Base-by-base conservation (phyloP, 2,329 filamentous ascomycete genomes). In the Ophiostoma quercus region DNA sequence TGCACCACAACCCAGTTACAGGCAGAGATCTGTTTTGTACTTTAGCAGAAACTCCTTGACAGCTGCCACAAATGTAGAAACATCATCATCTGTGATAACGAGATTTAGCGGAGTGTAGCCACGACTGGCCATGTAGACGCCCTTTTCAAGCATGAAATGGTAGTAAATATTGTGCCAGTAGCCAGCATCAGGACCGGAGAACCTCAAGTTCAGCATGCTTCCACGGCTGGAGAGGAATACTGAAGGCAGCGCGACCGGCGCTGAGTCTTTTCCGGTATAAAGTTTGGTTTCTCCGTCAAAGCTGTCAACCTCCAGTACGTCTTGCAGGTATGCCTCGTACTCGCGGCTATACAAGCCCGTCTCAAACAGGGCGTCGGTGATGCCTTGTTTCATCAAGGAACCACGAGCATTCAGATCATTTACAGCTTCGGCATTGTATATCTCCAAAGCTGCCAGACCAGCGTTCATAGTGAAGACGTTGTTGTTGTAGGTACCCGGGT, bases 401-500 rank as follows among this genome's bases (percentile, higher is more conserved):
- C 79, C 80, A 8, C 70, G 68, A 0, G 72, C 73, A 9, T 78
- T 80, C 69, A 80, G 78, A 3, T 70, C 72, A 1, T 67, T 66
- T 19, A 78, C 78, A 1, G 75, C 75, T 3, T 77, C 75, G 3
- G 77, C 74, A 0, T 79, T 78, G 62, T 78, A 81, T 0, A 82
- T 70, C 43, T 77, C 74, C 5, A 82, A 74, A 0, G 78, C 80
- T 4, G 76, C 77, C 67, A 80, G 72, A 3, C 87, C 88, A 8
- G 85, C 84, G 32, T 81, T 79, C 81, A 89, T 90, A 1, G 84
- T 84, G 7, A 89, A 77, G 1, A 82, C 74, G 73, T 89, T 88
- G 74, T 89, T 89, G 74, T 89, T 88, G 77, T 87, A 89, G 0
- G 87, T 89, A 0, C 87, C 87, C 0, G 85, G 83, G 73, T 89